These are phyloP conservation scores for Trichoderma gracile DNA, from an alignment of 2,329 filamentous ascomycete genomes.

Conservation along the genomic window DNA sequence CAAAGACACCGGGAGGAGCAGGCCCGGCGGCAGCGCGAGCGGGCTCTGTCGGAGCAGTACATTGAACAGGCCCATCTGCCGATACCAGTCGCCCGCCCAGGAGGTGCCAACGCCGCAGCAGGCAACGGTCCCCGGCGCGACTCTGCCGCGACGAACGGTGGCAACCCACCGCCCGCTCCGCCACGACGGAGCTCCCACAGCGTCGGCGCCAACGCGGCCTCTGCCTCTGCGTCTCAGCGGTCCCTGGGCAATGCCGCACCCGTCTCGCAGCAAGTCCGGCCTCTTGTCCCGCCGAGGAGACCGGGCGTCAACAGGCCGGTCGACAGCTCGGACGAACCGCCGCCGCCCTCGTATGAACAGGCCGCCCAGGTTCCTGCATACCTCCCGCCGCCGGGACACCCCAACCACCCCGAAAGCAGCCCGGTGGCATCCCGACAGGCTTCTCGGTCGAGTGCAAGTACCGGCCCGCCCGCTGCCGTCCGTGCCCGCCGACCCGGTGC, in stretches of 20 bases:
- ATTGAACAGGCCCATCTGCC: slow-evolving; percentile 60
- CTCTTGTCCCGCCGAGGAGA: slow-evolving; percentile 42
- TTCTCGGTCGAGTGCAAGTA: slow-evolving; percentile 6
- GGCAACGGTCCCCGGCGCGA: slow-evolving; percentile 25
- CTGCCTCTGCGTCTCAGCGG: slow-evolving; percentile 7
- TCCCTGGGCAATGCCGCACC: neutral
- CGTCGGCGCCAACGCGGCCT: slow-evolving; percentile 25
- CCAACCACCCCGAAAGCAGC: slow-evolving; percentile 49
- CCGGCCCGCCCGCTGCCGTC: neutral
- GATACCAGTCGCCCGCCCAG: slow-evolving; percentile 31
- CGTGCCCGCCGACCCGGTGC: slow-evolving; percentile 28
- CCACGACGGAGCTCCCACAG: slow-evolving; percentile 34
- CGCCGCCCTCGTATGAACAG: slow-evolving; percentile 60
- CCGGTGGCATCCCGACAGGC: slow-evolving; percentile 17
- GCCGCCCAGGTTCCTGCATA: slow-evolving; percentile 55
- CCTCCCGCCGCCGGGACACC: slow-evolving; percentile 53
- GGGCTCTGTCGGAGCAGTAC: slow-evolving; percentile 66
- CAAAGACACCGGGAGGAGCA: slow-evolving; percentile 68
- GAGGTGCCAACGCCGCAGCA: neutral
- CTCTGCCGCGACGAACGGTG: slow-evolving; percentile 30
- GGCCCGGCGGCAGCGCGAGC: slow-evolving; percentile 65
- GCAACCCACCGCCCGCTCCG: slow-evolving; percentile 20
- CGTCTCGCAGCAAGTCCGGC: slow-evolving; percentile 44
- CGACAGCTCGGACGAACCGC: slow-evolving; percentile 52
- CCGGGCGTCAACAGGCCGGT: slow-evolving; percentile 41